Base-by-base conservation (phyloP, 192 early-diverging fungal genomes). In the Coemansia sp. region DNA sequence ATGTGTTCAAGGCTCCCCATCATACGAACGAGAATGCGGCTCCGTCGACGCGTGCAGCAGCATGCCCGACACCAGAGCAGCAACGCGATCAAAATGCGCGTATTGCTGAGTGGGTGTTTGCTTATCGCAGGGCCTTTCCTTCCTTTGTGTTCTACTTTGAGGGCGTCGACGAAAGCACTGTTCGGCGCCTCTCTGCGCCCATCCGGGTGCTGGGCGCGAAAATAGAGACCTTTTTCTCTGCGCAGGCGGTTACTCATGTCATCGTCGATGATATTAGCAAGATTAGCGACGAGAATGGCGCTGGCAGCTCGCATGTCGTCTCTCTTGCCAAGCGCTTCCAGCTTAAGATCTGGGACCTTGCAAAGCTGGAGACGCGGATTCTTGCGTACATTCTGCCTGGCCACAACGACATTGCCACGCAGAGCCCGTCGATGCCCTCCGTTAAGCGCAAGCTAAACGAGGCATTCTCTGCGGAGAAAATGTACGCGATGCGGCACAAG, bases 121-220 rank as follows among this genome's bases (percentile, higher is more conserved):
- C 74, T 9, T 82, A 76, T 41, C 66, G 79, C 17, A 53, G 66
- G 29, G 79, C 79, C 19, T 82, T 82, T 32, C 79, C 79, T 1
- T 73, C 66, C 41, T 82, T 82, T 70, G 79, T 82, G 29, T 82
- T 82, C 50, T 82, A 82, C 65, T 82, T 82, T 70, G 82, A 84
- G 14, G 76, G 82, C 45, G 54, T 84, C 32, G 75, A 76, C 69
- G 71, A 80, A n/a, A n/a, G 22, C 49, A 71, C 69, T 1, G 63
- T 64, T 14, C 76, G 69, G 52, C 67, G 71, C 17, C 70, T 83
- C 38, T 65, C 74, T 2, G 66, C 60, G 56, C 75, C 74, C 10
- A 70, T 83, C 40, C 71, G 69, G 22, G 62, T 48, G 20, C 54
- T 78, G 32, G 70, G 75, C 1, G 71, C 65, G 32, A 74, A 69